A percentile compares a stretch with the other conserved stretches of the same genome.
These are phyloP conservation scores for Cokeromyces recurvatus DNA, from an alignment of 371 early-diverging fungal genomes.

Conservation along the genomic window DNA sequence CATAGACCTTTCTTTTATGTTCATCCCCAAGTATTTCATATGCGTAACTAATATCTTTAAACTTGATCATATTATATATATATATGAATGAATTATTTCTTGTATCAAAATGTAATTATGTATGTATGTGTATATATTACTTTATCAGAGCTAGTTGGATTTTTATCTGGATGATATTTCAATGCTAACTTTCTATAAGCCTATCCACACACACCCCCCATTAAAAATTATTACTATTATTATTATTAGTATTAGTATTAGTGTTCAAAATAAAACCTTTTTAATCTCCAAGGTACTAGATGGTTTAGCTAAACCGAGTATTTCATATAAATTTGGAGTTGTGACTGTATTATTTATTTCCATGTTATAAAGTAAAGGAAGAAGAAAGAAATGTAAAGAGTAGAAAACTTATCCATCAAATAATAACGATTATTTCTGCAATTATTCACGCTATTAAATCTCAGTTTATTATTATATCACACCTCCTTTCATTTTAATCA, in stretches of 20 bases:
- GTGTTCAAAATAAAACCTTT: slow-evolving; percentile 32
- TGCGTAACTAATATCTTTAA: slow-evolving; percentile 74
- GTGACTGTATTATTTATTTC: too few relatives aligned
- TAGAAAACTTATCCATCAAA: not conserved
- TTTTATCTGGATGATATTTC: slow-evolving; percentile 73
- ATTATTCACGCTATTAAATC: not conserved
- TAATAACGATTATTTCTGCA: too few relatives aligned
- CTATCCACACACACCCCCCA: slow-evolving; percentile 2
- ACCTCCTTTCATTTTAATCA: slow-evolving; percentile 29
- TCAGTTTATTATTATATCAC: not conserved
- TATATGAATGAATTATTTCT: too few relatives aligned
- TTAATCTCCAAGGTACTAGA: slow-evolving; percentile 67
- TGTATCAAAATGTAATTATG: too few relatives aligned
- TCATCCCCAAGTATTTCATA: slow-evolving; percentile 71
- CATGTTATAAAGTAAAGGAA: not conserved
- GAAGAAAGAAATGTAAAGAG: not conserved
- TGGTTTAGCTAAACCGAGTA: slow-evolving; percentile 53
- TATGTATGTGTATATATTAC: slow-evolving; percentile 11
- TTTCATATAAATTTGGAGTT: slow-evolving; percentile 52
- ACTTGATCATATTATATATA: slow-evolving; percentile 26
- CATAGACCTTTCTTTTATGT: slow-evolving; percentile 77
- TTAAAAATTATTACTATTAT: not conserved
- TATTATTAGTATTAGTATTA: too few relatives aligned
- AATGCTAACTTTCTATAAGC: slow-evolving; percentile 59
- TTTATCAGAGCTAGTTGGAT: slow-evolving; percentile 39